A percentile compares a stretch with the other conserved stretches of the same genome.
phyloP scores from a whole-genome alignment of 306 rosid genomes.

The Lotus japonicus region DNA sequence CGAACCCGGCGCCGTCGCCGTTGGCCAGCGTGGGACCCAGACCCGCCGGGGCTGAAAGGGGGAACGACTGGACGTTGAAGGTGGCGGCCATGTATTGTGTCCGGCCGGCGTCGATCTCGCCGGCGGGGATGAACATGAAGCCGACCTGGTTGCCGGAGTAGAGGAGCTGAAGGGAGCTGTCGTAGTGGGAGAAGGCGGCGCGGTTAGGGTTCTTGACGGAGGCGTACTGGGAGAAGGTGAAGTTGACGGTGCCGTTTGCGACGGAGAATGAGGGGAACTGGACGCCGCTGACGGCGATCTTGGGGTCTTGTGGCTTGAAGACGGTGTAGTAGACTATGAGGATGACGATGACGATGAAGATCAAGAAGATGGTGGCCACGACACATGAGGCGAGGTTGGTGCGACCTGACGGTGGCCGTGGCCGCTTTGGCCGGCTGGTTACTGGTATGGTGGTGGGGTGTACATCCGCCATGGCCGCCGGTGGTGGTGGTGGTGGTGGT shows the following conservation, averaged over 20 bases:
- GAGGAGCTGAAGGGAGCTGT: conserved; percentile 78
- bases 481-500: not conserved
- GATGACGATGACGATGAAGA: conserved; percentile 59
- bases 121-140: conserved; percentile 98
- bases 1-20: conserved; percentile 29
- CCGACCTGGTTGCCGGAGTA: conserved; percentile 80
- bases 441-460: not conserved
- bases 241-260: conserved; percentile 66
- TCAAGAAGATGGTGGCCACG: conserved; percentile 78
- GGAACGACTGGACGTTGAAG: conserved; percentile 69
- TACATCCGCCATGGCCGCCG: conserved; percentile 22
- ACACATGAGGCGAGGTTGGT: conserved; percentile 87
- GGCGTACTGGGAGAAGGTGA: conserved; percentile 87
- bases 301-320: conserved; percentile 81
- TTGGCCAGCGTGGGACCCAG: conserved; percentile 29
- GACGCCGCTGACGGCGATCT: conserved; percentile 70
- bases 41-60: conserved; percentile 42
- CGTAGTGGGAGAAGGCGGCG: conserved; percentile 76
- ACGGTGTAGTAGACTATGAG: conserved; percentile 77
- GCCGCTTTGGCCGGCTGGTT: conserved; percentile 26
- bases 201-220: conserved; percentile 78
- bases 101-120: conserved; percentile 67
- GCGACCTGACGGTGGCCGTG: conserved; percentile 71
- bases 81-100: conserved; percentile 91
- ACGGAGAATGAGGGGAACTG: conserved; percentile 85